phyloP scores from a whole-genome alignment of 179 eudicot genomes.

The Silene vulgaris region DNA sequence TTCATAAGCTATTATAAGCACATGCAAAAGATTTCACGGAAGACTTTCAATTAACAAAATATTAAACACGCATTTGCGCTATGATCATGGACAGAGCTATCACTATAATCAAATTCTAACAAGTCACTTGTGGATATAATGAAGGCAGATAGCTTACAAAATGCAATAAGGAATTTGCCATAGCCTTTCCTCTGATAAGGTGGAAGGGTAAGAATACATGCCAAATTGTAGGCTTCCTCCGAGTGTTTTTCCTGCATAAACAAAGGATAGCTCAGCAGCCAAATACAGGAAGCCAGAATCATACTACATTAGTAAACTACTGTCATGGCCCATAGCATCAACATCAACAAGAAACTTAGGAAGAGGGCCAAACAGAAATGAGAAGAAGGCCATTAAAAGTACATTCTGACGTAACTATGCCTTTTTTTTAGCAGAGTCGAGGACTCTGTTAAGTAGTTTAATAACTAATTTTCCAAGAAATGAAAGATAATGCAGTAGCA shows the following conservation, averaged over 20 bases:
- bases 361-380: neutral
- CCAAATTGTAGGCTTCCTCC: slow-evolving; percentile 88
- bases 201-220: slow-evolving; percentile 92
- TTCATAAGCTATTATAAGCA: slow-evolving; percentile 64
- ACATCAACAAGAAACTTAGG: neutral
- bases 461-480: too few species aligned
- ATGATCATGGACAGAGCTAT: slow-evolving; percentile 4
- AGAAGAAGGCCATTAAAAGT: neutral
- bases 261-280: neutral
- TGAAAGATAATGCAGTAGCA: too few species aligned
- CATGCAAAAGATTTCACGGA: neutral
- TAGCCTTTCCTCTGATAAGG: slow-evolving; percentile 98
- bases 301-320: neutral
- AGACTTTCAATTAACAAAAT: neutral
- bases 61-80: slow-evolving; percentile 1
- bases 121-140: neutral
- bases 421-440: neutral
- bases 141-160: slow-evolving; percentile 48
- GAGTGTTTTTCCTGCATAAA: slow-evolving; percentile 81
- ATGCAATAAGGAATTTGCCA: slow-evolving; percentile 91
- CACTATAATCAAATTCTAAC: neutral
- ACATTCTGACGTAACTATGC: neutral
- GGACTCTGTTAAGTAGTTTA: neutral
- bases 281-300: neutral
- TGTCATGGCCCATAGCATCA: neutral